Evolutionary conservation across 177 flowering plant species (phyloP).

Genomic region (Vitis hybrid): DNA sequence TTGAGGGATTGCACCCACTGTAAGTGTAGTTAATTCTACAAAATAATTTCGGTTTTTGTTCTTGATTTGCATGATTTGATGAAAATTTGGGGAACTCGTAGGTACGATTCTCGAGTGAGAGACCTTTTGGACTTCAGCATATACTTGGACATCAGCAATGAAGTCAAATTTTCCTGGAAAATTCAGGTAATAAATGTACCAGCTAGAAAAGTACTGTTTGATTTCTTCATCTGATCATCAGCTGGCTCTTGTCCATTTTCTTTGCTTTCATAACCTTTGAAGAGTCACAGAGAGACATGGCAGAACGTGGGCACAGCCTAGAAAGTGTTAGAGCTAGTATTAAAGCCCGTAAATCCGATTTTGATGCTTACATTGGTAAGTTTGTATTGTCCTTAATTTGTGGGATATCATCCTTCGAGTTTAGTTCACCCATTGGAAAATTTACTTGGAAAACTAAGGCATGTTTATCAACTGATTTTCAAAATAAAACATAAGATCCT

Average conservation of each 20-base stretch:
- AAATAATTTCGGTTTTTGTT: no score
- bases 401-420: no score
- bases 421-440: no score
- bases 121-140: slow-evolving; percentile 71
- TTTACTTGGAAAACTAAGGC: no score
- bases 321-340: slow-evolving; percentile 73
- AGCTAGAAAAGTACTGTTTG: no score
- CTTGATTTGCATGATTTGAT: no score
- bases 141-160: slow-evolving; percentile 69
- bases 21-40: slow-evolving; percentile 20
- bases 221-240: no score
- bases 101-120: slow-evolving; percentile 61
- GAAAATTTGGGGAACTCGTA: slow-evolving; percentile 1
- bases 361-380: slow-evolving; percentile 65
- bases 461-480: no score
- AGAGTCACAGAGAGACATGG: slow-evolving; percentile 60
- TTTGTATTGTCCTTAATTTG: no score
- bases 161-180: slow-evolving; percentile 73
- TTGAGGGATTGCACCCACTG: slow-evolving; percentile 73
- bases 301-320: slow-evolving; percentile 70
- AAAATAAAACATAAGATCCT: no score
- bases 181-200: slow-evolving; percentile 43
- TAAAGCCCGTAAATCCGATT: slow-evolving; percentile 70
- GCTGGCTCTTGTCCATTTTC: no score
- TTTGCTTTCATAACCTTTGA: no score